Percentiles rank a stretch among this genome's conserved stretches.
phyloP scores from a whole-genome alignment of 768 basidiomycete genomes.

The Phylloporus scabripes region DNA sequence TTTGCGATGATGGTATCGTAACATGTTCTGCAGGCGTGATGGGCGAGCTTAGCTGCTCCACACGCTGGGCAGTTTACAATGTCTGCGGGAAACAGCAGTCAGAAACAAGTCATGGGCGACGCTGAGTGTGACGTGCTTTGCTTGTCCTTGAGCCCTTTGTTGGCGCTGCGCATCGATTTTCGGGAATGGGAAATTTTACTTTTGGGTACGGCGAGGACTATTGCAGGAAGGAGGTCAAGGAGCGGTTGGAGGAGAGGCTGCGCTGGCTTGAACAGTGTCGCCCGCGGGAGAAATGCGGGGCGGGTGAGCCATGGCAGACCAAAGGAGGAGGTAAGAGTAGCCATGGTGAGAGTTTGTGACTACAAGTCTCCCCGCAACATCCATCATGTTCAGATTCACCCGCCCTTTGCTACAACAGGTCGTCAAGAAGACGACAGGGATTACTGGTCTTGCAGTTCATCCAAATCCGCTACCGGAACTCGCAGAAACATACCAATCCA shows the following conservation, averaged over 20 bases:
- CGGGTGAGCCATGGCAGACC: slow-evolving; percentile 23
- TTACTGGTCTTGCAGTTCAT: slow-evolving; percentile 81
- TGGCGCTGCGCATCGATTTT: slow-evolving; percentile 91
- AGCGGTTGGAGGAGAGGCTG: slow-evolving; percentile 43
- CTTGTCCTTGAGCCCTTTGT: slow-evolving; percentile 94
- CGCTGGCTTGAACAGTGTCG: slow-evolving; percentile 30
- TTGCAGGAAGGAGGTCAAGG: slow-evolving; percentile 76
- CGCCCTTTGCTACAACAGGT: slow-evolving; percentile 62
- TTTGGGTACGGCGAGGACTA: slow-evolving; percentile 91
- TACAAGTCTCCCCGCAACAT: slow-evolving; percentile 15
- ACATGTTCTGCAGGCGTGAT: slow-evolving; percentile 81
- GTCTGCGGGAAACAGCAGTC: slow-evolving; percentile 42
- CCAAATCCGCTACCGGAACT: slow-evolving; percentile 80
- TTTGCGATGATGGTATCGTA: slow-evolving; percentile 39
- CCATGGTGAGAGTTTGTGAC: slow-evolving; percentile 30
- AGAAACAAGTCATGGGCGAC: background rate
- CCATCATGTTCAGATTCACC: slow-evolving; percentile 68
- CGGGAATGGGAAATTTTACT: slow-evolving; percentile 89
- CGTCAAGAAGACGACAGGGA: slow-evolving; percentile 76
- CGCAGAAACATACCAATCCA: slow-evolving; percentile 66
- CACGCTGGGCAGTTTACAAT: slow-evolving; percentile 90
- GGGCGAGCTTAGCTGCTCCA: slow-evolving; percentile 81
- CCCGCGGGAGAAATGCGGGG: slow-evolving; percentile 13
- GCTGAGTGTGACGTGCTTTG: slow-evolving; percentile 48
- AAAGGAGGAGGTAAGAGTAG: slow-evolving; percentile 31